Percentiles rank a stretch among this genome's conserved stretches.
These are phyloP conservation scores for Mimosa bimucronata DNA, from an alignment of 306 rosid genomes.

Conservation along the genomic window DNA sequence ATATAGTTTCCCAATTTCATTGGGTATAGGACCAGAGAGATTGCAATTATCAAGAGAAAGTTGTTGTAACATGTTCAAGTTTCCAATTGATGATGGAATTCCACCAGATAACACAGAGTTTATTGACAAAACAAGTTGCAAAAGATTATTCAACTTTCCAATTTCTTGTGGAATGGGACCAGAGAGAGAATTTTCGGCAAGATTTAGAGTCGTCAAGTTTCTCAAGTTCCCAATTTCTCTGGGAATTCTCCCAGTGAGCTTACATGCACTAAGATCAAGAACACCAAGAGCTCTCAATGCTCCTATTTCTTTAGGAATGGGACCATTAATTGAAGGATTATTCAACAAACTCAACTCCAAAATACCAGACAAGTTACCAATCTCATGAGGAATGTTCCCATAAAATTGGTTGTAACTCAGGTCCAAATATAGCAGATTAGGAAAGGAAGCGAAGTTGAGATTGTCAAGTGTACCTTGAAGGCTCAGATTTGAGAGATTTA, in stretches of 20 bases:
- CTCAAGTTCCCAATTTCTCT: neutral
- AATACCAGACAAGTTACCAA: neutral
- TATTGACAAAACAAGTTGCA: neutral
- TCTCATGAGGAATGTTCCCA: neutral
- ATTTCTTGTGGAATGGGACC: slow-evolving; percentile 9
- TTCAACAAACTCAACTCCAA: neutral
- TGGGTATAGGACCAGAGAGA: neutral
- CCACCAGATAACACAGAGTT: neutral
- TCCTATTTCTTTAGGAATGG: slow-evolving; percentile 23
- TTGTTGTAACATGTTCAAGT: slow-evolving; percentile 1
- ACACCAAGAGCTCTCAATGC: neutral
- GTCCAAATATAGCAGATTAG: neutral
- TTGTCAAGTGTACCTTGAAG: neutral
- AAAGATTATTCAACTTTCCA: neutral
- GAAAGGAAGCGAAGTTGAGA: neutral
- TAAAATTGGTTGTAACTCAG: neutral
- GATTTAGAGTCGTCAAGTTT: neutral
- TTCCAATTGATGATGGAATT: slow-evolving; percentile 12
- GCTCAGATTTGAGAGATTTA: neutral
- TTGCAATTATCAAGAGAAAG: neutral
- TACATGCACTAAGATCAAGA: neutral
- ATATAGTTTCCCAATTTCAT: neutral
- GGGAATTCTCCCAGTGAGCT: slow-evolving; percentile 17
- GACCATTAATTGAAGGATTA: neutral
- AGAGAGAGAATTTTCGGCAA: neutral